Evolutionary conservation across 129 eudicot genomes (phyloP).

Genomic region (Chrysanthemum lavandulifolium): DNA sequence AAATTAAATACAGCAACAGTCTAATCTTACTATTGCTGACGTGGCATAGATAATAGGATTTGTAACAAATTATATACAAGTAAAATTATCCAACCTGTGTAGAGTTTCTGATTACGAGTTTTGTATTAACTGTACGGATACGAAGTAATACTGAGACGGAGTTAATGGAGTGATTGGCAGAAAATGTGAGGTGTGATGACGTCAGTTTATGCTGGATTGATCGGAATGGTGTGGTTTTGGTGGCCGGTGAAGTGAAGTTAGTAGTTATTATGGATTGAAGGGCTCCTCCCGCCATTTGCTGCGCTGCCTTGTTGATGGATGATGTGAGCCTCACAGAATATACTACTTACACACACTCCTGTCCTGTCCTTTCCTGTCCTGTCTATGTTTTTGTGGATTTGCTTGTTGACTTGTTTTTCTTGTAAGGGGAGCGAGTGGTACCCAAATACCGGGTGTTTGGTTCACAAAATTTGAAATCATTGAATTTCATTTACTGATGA

Average conservation of each 20-base stretch:
- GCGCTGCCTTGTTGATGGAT: too few species aligned
- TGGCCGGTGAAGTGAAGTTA: slow-evolving; percentile 29
- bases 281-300: slow-evolving; percentile 63
- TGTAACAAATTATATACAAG: background rate
- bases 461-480: too few species aligned
- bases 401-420: too few species aligned
- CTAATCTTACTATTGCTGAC: too few species aligned
- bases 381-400: too few species aligned
- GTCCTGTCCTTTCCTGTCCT: too few species aligned
- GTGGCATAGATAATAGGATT: background rate
- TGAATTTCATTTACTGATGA: too few species aligned
- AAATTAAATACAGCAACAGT: too few species aligned
- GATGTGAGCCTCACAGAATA: too few species aligned
- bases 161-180: slow-evolving; percentile 13
- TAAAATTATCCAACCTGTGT: slow-evolving; percentile 38
- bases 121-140: slow-evolving; percentile 32
- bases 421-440: too few species aligned
- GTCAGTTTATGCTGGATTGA: slow-evolving; percentile 12
- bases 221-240: slow-evolving; percentile 34
- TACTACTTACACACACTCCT: too few species aligned
- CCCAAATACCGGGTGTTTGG: too few species aligned
- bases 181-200: background rate
- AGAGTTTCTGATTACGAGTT: slow-evolving; percentile 39
- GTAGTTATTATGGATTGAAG: slow-evolving; percentile 38
- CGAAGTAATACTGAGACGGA: slow-evolving; percentile 25